Conservation (phyloP, 768 basidiomycete species). For the Lactifluus piperatus region DNA sequence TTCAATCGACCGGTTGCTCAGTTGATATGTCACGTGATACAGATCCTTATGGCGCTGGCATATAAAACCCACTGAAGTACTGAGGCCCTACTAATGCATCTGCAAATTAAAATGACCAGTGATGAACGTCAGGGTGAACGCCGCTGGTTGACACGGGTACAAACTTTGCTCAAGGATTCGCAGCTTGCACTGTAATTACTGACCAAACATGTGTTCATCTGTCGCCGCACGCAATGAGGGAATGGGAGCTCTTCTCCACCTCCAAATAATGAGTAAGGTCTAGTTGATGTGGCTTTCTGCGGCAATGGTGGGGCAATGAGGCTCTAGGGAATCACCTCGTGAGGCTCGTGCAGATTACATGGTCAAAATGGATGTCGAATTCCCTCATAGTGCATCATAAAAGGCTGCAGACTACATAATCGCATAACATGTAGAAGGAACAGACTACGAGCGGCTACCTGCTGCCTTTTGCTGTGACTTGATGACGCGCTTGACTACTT, state of each 20-base stretch:
- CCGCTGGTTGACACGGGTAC: too few relatives aligned
- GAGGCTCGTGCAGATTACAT: not conserved
- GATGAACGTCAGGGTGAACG: too few relatives aligned
- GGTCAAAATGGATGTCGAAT: not conserved
- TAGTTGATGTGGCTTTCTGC: not conserved
- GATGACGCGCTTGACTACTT: constrained; percentile 99
- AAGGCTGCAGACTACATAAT: not conserved
- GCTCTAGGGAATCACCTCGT: not conserved
- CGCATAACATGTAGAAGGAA: not conserved
- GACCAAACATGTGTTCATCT: not conserved
- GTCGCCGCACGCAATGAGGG: not conserved
- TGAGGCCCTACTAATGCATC: too few relatives aligned
- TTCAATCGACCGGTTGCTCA: too few relatives aligned
- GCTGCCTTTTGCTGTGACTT: constrained; percentile 63
- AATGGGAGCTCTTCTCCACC: not conserved
- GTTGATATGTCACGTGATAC: too few relatives aligned
- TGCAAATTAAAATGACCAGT: too few relatives aligned
- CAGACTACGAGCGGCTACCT: constrained; percentile 22
- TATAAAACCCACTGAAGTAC: too few relatives aligned
- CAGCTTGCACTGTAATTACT: not conserved
- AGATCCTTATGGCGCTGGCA: too few relatives aligned
- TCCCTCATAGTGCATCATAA: not conserved
- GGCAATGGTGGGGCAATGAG: not conserved
- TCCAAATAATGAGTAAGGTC: not conserved
- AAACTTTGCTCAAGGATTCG: too few relatives aligned